Evolutionary conservation across 2,329 filamentous ascomycete species (phyloP).

Genomic region (Fusarium marasasianum): DNA sequence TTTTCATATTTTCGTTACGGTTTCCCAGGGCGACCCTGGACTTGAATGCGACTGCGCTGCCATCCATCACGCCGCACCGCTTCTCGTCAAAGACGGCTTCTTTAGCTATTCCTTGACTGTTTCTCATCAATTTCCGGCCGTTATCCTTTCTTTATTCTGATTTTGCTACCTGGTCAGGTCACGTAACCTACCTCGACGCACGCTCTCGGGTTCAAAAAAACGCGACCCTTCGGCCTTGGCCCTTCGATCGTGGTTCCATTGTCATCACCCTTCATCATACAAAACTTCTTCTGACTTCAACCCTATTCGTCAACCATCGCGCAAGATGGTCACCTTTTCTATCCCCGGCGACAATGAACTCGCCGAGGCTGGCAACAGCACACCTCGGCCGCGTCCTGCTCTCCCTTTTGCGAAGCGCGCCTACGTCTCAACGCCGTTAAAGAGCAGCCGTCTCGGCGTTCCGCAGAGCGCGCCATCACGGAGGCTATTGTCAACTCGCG

Average conservation of each 20-base stretch:
- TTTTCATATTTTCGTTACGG: constrained; percentile 42
- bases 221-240: constrained; percentile 20
- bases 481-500: constrained; percentile 48
- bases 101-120: constrained; percentile 26
- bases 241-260: constrained; percentile 22
- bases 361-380: constrained; percentile 46
- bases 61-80: constrained; percentile 43
- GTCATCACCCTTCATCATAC: constrained; percentile 16
- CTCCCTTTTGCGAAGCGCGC: constrained; percentile 57
- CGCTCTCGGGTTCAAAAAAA: constrained; percentile 19
- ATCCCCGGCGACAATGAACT: constrained; percentile 49
- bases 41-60: constrained; percentile 42
- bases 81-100: constrained; percentile 31
- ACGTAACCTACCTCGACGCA: constrained; percentile 4
- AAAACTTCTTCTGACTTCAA: constrained; percentile 3
- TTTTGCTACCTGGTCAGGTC: constrained; percentile 13
- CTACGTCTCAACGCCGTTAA: constrained; percentile 52
- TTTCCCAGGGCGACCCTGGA: constrained; percentile 44
- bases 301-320: constrained; percentile 1
- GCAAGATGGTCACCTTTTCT: constrained; percentile 52
- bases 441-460: constrained; percentile 50
- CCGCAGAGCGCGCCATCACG: constrained; percentile 51
- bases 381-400: constrained; percentile 52
- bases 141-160: constrained; percentile 10
- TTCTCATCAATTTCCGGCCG: constrained; percentile 19